Evolutionary conservation across 345 rosid genomes (phyloP).

Genomic region (Eucalyptus tenuipes): DNA sequence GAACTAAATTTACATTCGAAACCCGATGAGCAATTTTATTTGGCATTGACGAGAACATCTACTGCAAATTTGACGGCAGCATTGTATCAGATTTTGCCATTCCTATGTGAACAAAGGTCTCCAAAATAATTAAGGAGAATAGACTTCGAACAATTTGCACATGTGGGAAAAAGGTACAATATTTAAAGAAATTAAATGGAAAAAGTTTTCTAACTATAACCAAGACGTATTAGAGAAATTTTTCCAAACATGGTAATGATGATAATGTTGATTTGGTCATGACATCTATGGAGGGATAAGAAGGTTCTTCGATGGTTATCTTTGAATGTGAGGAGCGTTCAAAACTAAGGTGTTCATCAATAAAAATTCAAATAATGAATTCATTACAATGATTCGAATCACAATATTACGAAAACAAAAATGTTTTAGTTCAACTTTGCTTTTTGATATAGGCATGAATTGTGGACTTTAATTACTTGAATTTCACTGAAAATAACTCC

Average conservation of each 20-base stretch:
- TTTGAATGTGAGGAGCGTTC: neutral
- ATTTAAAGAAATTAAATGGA: neutral
- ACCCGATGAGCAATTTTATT: neutral
- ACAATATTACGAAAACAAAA: neutral
- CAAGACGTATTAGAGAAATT: neutral
- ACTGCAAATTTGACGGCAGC: neutral
- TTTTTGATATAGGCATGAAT: neutral
- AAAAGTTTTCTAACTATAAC: neutral
- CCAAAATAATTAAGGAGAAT: neutral
- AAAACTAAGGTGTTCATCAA: too few relatives aligned
- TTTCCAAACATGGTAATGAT: neutral
- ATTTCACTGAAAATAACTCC: neutral
- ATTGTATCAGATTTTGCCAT: neutral
- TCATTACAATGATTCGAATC: neutral
- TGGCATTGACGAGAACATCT: accelerated
- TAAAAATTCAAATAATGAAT: neutral
- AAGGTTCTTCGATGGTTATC: neutral
- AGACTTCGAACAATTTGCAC: neutral
- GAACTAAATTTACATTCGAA: neutral
- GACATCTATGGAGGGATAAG: neutral
- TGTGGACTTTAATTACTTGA: neutral
- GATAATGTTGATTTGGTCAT: neutral
- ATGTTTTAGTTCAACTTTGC: neutral
- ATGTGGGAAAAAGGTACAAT: neutral
- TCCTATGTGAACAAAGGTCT: neutral